Base-by-base conservation (phyloP, 2,329 filamentous ascomycete species). In the Camillea tinctor region DNA sequence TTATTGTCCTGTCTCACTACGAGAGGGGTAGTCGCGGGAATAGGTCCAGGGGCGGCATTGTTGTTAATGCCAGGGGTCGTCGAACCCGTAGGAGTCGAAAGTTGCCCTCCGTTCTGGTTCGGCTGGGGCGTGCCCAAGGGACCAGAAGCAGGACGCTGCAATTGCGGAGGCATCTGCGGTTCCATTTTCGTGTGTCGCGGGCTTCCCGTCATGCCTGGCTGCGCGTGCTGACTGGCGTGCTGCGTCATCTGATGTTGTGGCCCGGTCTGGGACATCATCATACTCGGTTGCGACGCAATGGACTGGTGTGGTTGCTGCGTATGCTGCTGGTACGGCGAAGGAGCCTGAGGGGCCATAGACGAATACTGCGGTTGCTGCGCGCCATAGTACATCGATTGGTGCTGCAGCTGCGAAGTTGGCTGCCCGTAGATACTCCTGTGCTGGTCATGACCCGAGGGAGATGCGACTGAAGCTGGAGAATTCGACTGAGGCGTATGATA, bases 401-500 rank as follows among this genome's bases (percentile, higher is more conserved):
- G 91, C 68, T 91, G 85, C 76, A 96, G 86, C 75, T 95, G 91
- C 58, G 90, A 87, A 44, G 88, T 80, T 55, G 90, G 89, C 70
- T 93, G 90, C 40, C 87, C 89, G 76, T 97, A 98, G 73, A 98
- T 85, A 70, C 87, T 89, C 68, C 93, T 84, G 79, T 96, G 92
- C 72, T 94, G 92, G 73, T 98, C 94, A 77, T 97, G 93, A 59
- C 88, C 85, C 60, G 93, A 92, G 21, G 92, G 89, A 36, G 94
- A 97, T 64, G 93, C 91, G 69, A 97, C 93, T 55, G 93, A 96
- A 48, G 92, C 92, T 54, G 94, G 94, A 58, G 94, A 97, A 77
- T 94, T 96, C 59, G 93, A 96, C 79, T 97, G 93, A 58, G 93
- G 93, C 19, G 93, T 96, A 76, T 97, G 92, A 75, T 97, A 97